Conservation (phyloP, 23 red algal species). For the Gracilaria gracilis region DNA sequence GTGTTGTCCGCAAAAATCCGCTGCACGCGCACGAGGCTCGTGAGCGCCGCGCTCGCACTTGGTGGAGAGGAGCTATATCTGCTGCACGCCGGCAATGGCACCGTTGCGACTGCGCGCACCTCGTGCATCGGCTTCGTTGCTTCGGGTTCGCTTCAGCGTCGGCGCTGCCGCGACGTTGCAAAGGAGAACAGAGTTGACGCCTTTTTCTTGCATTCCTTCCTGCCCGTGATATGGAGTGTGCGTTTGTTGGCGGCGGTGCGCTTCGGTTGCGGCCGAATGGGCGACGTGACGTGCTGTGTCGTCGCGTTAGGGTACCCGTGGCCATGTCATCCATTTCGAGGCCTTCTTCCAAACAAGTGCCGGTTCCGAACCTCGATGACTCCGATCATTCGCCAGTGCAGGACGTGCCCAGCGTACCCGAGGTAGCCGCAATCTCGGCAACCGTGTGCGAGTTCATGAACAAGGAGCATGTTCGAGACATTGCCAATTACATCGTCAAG, state of each 20-base stretch:
- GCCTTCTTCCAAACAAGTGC: not conserved
- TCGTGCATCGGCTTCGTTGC: too few relatives aligned
- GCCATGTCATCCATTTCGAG: slow-evolving; percentile 12
- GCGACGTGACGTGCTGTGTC: not conserved
- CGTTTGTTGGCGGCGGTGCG: not conserved
- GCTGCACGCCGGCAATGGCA: too few relatives aligned
- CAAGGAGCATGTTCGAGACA: slow-evolving; percentile 43
- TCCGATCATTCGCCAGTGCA: not conserved
- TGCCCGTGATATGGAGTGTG: not conserved
- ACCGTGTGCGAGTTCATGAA: slow-evolving; percentile 66
- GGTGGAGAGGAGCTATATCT: too few relatives aligned
- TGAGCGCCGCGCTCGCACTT: too few relatives aligned
- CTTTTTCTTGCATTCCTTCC: not conserved
- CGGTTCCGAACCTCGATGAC: not conserved
- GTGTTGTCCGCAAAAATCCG: not conserved
- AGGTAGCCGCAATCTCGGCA: slow-evolving; percentile 40
- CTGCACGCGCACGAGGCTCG: too few relatives aligned
- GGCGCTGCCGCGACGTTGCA: too few relatives aligned
- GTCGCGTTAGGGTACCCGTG: not conserved
- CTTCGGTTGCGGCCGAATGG: not conserved
- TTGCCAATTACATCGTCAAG: slow-evolving; percentile 52
- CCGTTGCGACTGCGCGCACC: too few relatives aligned
- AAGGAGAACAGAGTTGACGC: too few relatives aligned
- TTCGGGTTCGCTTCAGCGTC: too few relatives aligned
- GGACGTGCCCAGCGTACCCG: slow-evolving; percentile 24